These are phyloP conservation scores for Termitomyces sp. DNA, from an alignment of 768 basidiomycete species.

Conservation along the genomic window DNA sequence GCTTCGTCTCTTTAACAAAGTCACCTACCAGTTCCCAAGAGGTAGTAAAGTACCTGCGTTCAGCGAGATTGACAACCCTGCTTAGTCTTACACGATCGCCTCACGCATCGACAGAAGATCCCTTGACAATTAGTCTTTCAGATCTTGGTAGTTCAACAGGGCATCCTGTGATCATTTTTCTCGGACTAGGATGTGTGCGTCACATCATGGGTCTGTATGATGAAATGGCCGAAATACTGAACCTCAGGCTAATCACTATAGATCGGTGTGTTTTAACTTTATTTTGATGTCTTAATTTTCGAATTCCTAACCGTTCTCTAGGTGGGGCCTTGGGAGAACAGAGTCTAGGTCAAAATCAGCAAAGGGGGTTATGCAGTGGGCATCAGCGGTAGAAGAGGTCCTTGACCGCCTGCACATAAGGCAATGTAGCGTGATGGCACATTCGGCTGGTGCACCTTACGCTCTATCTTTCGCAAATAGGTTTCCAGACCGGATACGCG, in stretches of 20 bases:
- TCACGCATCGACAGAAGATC: constrained; percentile 68
- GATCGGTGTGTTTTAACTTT: constrained; percentile 56
- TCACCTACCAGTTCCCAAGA: constrained; percentile 54
- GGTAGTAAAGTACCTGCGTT: constrained; percentile 84
- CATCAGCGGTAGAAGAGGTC: constrained; percentile 84
- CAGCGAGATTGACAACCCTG: constrained; percentile 77
- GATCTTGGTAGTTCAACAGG: constrained; percentile 87
- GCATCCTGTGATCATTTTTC: constrained; percentile 83
- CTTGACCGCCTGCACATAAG: constrained; percentile 74
- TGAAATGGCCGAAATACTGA: constrained; percentile 87
- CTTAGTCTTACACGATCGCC: constrained; percentile 74
- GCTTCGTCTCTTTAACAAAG: constrained; percentile 34
- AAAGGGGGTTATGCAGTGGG: constrained; percentile 87
- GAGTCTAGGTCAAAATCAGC: constrained; percentile 61
- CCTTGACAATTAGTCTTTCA: constrained; percentile 85
- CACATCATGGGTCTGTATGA: constrained; percentile 95
- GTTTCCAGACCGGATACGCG: constrained; percentile 67
- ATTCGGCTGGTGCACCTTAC: constrained; percentile 94
- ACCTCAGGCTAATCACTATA: constrained; percentile 86
- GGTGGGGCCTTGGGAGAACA: constrained; percentile 92
- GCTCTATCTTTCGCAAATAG: constrained; percentile 84
- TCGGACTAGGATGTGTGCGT: constrained; percentile 90
- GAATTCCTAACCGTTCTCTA: constrained; percentile 23
- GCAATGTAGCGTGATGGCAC: constrained; percentile 87
- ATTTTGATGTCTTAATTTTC: not conserved